Evolutionary conservation across 306 rosid genomes (phyloP).

Genomic region (Trifolium dubium): DNA sequence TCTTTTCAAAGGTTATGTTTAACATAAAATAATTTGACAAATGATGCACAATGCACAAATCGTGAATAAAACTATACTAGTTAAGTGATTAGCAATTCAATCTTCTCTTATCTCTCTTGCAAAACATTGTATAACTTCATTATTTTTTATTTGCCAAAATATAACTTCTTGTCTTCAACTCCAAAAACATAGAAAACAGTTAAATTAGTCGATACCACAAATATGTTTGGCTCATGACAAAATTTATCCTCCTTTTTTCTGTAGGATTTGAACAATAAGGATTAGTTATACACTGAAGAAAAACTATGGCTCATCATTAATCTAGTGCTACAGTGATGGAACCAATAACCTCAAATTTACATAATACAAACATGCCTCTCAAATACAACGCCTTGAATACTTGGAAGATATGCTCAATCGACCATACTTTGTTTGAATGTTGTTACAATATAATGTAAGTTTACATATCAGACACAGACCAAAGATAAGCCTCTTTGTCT

Average conservation of each 20-base stretch:
- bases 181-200: not conserved
- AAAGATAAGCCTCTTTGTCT: constrained; percentile 85
- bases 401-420: not conserved
- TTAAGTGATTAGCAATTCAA: no score
- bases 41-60: no score
- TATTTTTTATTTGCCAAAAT: no score
- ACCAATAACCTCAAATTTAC: not conserved
- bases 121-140: no score
- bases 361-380: constrained; percentile 21
- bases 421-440: constrained; percentile 22
- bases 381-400: constrained; percentile 11
- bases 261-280: not conserved
- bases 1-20: no score
- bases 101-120: no score
- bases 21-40: no score
- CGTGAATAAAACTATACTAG: no score
- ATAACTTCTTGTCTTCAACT: not conserved
- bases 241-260: not conserved
- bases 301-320: not conserved
- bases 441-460: not conserved
- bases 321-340: no score
- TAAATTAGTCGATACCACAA: not conserved
- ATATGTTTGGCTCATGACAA: not conserved
- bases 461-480: constrained; percentile 93
- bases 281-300: not conserved